Evolutionary conservation across 257 asterid species (phyloP), one percentile per base, ranked within the genome.

Genomic region (Nicotiana obtusifolia): DNA sequence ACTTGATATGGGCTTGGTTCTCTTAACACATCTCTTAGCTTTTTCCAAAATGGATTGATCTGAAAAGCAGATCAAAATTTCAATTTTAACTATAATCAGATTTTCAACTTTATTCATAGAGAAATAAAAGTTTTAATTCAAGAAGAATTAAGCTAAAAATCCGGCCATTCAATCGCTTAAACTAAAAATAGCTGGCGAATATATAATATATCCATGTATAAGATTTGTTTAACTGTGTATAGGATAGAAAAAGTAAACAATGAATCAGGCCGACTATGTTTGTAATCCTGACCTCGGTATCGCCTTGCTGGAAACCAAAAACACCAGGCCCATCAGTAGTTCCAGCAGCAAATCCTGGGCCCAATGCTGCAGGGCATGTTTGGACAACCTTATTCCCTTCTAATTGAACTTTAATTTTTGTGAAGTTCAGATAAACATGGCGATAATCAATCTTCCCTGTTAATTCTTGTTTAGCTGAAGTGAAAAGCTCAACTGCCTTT

Each of bases 241-340:
- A 30, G 9, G 41, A 0, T 35, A 6, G 9, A 35, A 5, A 35
- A 35, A 35, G 44, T 35, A 35, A 35, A 35, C 9, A 35, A 6
- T 35, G 1, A 6, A 35, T 35, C 1, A 5, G 44, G 6, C 7
- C 9, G 33, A 3, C 33, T 30, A 6, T 35, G 8, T 35, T 1
- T 35, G 44, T 35, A 7, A 35, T 6, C 35, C 83, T 75, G 10
- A 88, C 94, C 94, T 89, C 82, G 16, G 82, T 84, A 66, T 91
- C 93, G 17, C 96, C 94, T 71, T 91, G 94, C 80, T 87, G 89
- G 33, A 91, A 91, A 59, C 91, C 92, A 8, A 88, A 89, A 71
- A 54, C 89, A n/a, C 94, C 96, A 10, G 94, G 96, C 6, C 94
- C 96, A 53, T 90, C 93, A 6, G 94, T 91, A n/a, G 96, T 91